Conservation (phyloP, 495 filamentous ascomycete genomes). For the Penicillium waksmanii region DNA sequence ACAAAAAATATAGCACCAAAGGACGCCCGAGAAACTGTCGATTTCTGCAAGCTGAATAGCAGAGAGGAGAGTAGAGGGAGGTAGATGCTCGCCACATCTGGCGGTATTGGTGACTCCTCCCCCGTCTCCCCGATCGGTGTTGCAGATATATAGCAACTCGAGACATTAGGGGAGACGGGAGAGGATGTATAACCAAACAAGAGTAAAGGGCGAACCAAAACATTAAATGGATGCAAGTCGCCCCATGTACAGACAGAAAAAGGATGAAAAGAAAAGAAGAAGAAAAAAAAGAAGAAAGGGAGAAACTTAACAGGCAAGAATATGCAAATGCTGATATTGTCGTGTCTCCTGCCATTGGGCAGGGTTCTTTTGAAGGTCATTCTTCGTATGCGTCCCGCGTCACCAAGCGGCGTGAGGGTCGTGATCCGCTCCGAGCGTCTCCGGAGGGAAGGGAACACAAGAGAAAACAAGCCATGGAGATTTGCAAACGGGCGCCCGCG, state of each 20-base stretch:
- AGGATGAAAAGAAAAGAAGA: conserved; percentile 11
- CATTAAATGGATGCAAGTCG: conserved; percentile 5
- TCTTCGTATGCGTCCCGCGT: conserved; percentile 42
- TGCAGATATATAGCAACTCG: neutral
- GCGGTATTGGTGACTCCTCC: neutral
- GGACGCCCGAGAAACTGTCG: neutral
- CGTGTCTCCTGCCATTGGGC: conserved; percentile 43
- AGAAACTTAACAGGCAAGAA: conserved; percentile 45
- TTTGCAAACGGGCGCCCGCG: conserved; percentile 45
- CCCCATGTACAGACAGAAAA: conserved; percentile 6
- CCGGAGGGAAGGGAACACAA: conserved; percentile 23
- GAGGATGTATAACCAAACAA: neutral
- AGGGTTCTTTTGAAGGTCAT: conserved; percentile 38
- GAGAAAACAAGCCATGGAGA: conserved; percentile 36
- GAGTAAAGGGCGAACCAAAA: conserved; percentile 3
- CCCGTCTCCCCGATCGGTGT: neutral
- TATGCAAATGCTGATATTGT: conserved; percentile 52
- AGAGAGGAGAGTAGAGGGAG: neutral
- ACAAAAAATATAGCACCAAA: conserved; percentile 13
- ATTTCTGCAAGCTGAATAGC: conserved; percentile 1
- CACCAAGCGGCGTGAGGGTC: conserved; percentile 29
- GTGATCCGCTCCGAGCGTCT: conserved; percentile 23
- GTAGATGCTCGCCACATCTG: neutral
- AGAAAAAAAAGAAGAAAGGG: conserved; percentile 27
- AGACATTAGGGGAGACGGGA: neutral